Evolutionary conservation across 768 basidiomycete species (phyloP).

Genomic region (Multifurca ochricompacta): DNA sequence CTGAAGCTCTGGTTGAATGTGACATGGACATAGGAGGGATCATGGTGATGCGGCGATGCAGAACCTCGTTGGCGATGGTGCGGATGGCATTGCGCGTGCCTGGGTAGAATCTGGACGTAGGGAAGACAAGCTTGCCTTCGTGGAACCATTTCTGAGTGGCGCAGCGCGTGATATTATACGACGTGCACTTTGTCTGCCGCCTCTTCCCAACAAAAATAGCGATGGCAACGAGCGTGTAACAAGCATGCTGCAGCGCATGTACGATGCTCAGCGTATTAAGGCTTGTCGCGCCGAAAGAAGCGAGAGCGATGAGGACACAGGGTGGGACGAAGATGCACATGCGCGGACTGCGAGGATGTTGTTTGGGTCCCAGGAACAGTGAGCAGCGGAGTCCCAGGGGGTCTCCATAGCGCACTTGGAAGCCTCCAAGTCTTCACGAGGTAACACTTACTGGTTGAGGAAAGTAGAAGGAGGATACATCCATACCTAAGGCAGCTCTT

Average conservation of each 20-base stretch:
- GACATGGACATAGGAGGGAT: constrained; percentile 6
- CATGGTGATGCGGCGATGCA: constrained; percentile 47
- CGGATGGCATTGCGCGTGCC: constrained; percentile 36
- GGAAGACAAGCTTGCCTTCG: constrained; percentile 35
- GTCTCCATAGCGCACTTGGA: background rate
- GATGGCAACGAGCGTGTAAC: background rate
- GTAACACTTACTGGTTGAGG: background rate
- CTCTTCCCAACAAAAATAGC: background rate
- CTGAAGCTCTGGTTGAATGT: background rate
- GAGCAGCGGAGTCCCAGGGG: background rate
- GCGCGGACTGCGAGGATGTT: constrained; percentile 8
- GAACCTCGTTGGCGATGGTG: constrained; percentile 54
- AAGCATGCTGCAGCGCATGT: constrained; percentile 7
- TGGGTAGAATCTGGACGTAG: constrained; percentile 50
- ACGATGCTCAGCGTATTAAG: constrained; percentile 8
- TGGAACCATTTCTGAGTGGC: constrained; percentile 38
- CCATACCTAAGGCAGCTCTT: background rate
- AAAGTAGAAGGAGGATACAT: background rate
- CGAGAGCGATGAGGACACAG: constrained; percentile 14
- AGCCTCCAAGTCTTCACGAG: background rate
- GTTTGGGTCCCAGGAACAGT: constrained; percentile 1
- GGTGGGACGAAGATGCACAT: constrained; percentile 12
- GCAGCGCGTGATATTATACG: constrained; percentile 29
- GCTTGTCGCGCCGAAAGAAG: background rate
- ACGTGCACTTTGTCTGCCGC: background rate